Conservation (phyloP, 306 rosid genomes). For the Urtica urens region DNA sequence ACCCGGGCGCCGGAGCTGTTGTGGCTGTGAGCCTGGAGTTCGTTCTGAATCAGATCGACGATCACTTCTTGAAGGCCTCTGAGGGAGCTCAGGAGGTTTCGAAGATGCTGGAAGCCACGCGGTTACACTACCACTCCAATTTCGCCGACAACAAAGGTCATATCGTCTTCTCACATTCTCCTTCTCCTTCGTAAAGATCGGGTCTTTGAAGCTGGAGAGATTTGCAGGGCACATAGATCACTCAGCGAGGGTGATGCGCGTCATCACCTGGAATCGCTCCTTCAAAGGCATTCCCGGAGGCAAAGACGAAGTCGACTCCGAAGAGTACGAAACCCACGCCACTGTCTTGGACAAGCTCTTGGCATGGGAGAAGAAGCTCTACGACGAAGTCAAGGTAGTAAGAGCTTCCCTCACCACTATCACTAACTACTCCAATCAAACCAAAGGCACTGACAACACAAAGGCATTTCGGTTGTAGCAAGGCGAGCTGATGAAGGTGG, state of each 20-base stretch:
- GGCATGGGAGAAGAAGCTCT: conserved; percentile 91
- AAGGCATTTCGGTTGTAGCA: too few species aligned
- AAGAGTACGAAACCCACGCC: conserved; percentile 74
- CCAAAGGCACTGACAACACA: too few species aligned
- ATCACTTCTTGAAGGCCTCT: conserved; percentile 53
- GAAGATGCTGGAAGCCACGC: conserved; percentile 80
- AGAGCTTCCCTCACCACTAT: background rate
- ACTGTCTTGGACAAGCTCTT: conserved; percentile 75
- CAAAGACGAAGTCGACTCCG: conserved; percentile 63
- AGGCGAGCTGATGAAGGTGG: conserved; percentile 84
- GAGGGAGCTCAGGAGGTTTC: conserved; percentile 69
- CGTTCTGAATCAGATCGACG: conserved; percentile 49
- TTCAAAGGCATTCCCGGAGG: conserved; percentile 53
- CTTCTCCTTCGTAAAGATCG: too few species aligned
- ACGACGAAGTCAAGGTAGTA: conserved; percentile 76
- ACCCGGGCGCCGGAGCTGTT: conserved; percentile 17
- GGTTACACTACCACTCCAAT: conserved; percentile 84
- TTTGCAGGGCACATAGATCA: conserved; percentile 75
- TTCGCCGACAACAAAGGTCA: conserved; percentile 75
- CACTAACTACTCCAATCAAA: background rate
- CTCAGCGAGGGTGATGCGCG: conserved; percentile 78
- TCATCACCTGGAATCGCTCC: conserved; percentile 72
- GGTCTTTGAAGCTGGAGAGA: too few species aligned
- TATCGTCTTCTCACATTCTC: too few species aligned
- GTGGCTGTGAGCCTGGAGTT: conserved; percentile 35